These are phyloP conservation scores for Torrubiellomyces zombiae DNA, from an alignment of 2,329 filamentous ascomycete genomes.

Conservation along the genomic window DNA sequence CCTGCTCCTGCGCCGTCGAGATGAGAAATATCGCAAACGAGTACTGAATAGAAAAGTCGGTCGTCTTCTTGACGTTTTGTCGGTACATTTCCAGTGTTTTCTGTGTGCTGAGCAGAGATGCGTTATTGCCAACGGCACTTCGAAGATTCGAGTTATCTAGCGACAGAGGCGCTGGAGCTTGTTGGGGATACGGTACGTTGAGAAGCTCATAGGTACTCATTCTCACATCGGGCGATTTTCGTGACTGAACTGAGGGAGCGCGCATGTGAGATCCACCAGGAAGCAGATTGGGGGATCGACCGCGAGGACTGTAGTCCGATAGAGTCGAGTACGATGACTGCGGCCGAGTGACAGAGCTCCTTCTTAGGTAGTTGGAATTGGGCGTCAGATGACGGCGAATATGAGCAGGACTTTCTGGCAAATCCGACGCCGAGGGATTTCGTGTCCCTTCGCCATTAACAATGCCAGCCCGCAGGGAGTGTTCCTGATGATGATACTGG, in stretches of 20 bases:
- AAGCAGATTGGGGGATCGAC: constrained; percentile 38
- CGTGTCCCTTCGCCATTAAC: constrained; percentile 25
- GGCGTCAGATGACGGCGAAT: constrained; percentile 48
- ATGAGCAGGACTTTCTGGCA: constrained; percentile 30
- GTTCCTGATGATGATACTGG: constrained; percentile 45
- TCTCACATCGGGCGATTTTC: constrained; percentile 38
- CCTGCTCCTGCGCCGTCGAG: constrained; percentile 69
- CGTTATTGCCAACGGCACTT: constrained; percentile 69
- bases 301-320: constrained; percentile 50
- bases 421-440: constrained; percentile 32
- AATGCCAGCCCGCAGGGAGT: constrained; percentile 23
- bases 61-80: constrained; percentile 93
- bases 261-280: constrained; percentile 26
- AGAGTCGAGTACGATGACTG: constrained; percentile 59
- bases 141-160: constrained; percentile 73
- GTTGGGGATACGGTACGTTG: constrained; percentile 65
- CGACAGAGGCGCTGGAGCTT: constrained; percentile 45
- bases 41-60: constrained; percentile 77
- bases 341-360: constrained; percentile 49
- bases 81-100: constrained; percentile 98
- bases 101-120: constrained; percentile 75
- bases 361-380: constrained; percentile 33
- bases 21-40: constrained; percentile 94
- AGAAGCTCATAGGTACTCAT: constrained; percentile 42
- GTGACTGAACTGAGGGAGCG: constrained; percentile 30